Evolutionary conservation across 2,329 filamentous ascomycete species (phyloP).

Genomic region (Hypoxylon sp.): DNA sequence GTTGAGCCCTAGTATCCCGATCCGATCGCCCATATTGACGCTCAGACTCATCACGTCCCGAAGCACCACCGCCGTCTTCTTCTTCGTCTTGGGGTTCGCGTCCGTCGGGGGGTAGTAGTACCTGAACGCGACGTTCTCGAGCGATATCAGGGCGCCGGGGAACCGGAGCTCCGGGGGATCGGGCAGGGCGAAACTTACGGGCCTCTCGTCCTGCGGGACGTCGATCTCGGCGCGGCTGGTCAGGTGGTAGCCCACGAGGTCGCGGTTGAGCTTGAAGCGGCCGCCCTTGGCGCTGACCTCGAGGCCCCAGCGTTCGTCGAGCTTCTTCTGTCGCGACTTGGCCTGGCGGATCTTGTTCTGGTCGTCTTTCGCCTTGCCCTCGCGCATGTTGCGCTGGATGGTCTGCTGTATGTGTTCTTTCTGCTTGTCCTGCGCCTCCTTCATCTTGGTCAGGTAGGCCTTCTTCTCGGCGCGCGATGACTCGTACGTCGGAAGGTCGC

Average conservation of each 20-base stretch:
- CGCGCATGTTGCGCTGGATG: slow-evolving; percentile 80
- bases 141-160: slow-evolving; percentile 78
- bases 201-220: slow-evolving; percentile 74
- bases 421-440: slow-evolving; percentile 85
- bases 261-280: slow-evolving; percentile 85
- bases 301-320: slow-evolving; percentile 85
- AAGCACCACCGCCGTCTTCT: slow-evolving; percentile 61
- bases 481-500: slow-evolving; percentile 81
- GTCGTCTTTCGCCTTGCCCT: slow-evolving; percentile 83
- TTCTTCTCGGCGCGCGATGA: slow-evolving; percentile 76
- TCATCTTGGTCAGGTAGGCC: slow-evolving; percentile 79
- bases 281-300: slow-evolving; percentile 79
- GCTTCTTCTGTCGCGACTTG: slow-evolving; percentile 85
- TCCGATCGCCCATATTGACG: slow-evolving; percentile 79
- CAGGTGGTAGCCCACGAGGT: slow-evolving; percentile 74
- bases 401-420: slow-evolving; percentile 85
- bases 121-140: slow-evolving; percentile 78
- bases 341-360: slow-evolving; percentile 90
- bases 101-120: slow-evolving; percentile 63
- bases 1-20: slow-evolving; percentile 84
- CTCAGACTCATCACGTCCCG: slow-evolving; percentile 77
- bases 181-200: slow-evolving; percentile 71
- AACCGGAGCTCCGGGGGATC: slow-evolving; percentile 79
- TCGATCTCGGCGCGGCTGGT: slow-evolving; percentile 77
- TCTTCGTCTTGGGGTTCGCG: slow-evolving; percentile 48